Base-by-base conservation (phyloP, 129 eudicot genomes). In the Pittosporum tobira region DNA sequence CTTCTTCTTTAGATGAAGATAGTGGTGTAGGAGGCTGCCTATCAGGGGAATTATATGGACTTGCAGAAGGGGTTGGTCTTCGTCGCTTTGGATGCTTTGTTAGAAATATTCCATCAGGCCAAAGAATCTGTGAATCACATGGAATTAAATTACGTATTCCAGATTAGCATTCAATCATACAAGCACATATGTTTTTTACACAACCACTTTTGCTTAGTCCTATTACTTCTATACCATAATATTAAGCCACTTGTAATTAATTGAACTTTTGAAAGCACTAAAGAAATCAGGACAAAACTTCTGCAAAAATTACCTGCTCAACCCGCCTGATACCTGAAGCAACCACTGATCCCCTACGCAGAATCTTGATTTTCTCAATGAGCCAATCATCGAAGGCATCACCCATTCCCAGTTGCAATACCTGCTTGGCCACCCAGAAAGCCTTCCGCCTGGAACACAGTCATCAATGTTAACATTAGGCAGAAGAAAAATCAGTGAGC, bases 301-400 rank as follows among this genome's bases (percentile, higher is more conserved):
- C 25, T 34, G 7, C 5, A 51, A 36, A 56, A 30, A 71, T 62
- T 57, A 77, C 99, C 94, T 87, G 91, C 73, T 93, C 99, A 74
- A 87, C 67, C 60, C 84, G 81, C 69, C 64, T 73, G 66, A 93
- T 81, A 53, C 93, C 99, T 61, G 96, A 74, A 68, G 99, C 99
- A 78, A 93, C 94, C 25, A 81, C 76, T 37, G 96, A 74, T 57
- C 99, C 99, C 75, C 76, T 84, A 4, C 96, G 88, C 23, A 93
- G 65, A 53, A 72, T 75, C 80, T 81, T 96, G 51, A 93, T 79
- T 84, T 87, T 93, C 69, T 81, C 94, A 68, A 93, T 77, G 70
- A 93, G 59, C 99, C 99, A 93, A 79, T 93, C 99, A 81, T 93
- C 99, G 64, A 93, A 82, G 22, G 99, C 99, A 64, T 93, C 99